Base-by-base conservation (phyloP, 257 asterid genomes). In the Haberlea rhodopensis region DNA sequence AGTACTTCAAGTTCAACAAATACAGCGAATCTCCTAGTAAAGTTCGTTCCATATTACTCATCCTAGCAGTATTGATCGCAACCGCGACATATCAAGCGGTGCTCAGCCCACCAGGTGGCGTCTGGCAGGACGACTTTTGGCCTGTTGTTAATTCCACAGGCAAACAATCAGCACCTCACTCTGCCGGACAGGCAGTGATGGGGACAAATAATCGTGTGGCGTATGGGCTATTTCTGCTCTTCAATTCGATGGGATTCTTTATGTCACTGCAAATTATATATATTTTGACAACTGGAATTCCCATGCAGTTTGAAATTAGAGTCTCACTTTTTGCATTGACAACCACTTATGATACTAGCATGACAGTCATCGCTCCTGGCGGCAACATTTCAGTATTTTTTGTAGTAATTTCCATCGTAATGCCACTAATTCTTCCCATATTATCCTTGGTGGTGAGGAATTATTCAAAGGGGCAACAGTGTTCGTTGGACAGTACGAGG, bases 61-160 rank as follows among this genome's bases (percentile, higher is more conserved):
- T 82, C 9, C 61, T 84, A 7, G 71, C 87, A 1, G 81, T 78
- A 24, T 66, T 84, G 3, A 82, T 87, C 2, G 80, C 70, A 5
- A 76, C 87, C 0, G 75, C 79, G 1, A 79, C 95, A 0, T 86
- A 78, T 57, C 85, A 82, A 61, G 85, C 85, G 0, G 84, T 78
- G 51, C 78, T 78, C 6, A 84, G 77, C 48, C 95, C 90, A 2
- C 89, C 89, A 0, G 87, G 91, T 0, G 89, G 91, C 5, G 79
- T 80, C 6, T 84, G 91, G 89, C 84, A 87, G 53, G 87, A 84
- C 5, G 71, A 76, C 55, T 23, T 1, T 6, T 5, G 34, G 63
- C 54, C 51, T 0, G 46, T 21, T 21, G 45, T 11, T 1, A 20
- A 7, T 4, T 51, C 69, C 9, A 10, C 76, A 2, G 22, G 29